Evolutionary conservation across 169 alveolate species (phyloP), one percentile per base, ranked within the genome.

Genomic region (Amoebophrya sp.): DNA sequence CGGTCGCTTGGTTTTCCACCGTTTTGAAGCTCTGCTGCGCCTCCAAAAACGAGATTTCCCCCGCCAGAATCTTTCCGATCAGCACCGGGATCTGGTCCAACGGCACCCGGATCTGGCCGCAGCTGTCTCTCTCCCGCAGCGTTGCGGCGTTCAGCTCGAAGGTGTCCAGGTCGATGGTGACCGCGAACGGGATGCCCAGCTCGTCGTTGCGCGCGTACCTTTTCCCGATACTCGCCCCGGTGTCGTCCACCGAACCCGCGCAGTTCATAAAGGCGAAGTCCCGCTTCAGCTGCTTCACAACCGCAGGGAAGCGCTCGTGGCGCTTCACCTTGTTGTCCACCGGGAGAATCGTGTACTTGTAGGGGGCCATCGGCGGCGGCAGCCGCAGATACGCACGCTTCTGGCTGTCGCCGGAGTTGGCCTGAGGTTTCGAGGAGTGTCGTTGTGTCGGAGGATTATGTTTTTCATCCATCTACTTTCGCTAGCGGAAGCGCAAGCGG

Each of bases 181-280:
- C 94, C 41, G 99, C 99, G 94, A 97, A 98, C 26, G 99, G 99
- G 50, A 98, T 97, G 4, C 99, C 99, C 20, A 98, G 95, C 95
- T 98, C 99, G 91, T 98, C 99, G 88, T 99, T 97, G 90, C 99
- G 94, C 0, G 99, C 99, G 93, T 98, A 98, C 41, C 89, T 26
- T 16, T 69, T 89, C 23, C 93, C 93, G 69, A 92, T 92, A 42
- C 90, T 31, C 23, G 92, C 93, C 13, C 90, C 48, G 69, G 92
- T n/a, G 23, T 89, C 92, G 50, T 92, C 93, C n/a, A 89, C 42
- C 40, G 67, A 41, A 40, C 87, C 41, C 41, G 93, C 58, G 67
- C 90, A 10, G 41, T 70, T 78, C 48, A 20, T 34, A 34, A 40
- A 23, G 69, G 89, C 43, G 48, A 91, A 89, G 40, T 10, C 48